phyloP scores from a whole-genome alignment of 2,329 filamentous ascomycete genomes.

The Claviceps monticola region DNA sequence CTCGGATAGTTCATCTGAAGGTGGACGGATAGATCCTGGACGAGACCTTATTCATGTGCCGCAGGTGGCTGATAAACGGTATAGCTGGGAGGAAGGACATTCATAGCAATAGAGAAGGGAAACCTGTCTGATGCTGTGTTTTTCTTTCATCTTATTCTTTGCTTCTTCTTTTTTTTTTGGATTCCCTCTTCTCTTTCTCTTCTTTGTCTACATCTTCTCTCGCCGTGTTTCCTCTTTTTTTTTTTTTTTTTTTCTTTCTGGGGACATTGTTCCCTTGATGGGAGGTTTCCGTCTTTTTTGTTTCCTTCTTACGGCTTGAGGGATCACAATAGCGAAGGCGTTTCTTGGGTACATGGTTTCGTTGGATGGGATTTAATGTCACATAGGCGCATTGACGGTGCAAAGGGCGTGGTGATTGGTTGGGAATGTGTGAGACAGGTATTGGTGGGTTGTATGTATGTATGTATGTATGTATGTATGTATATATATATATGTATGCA shows the following conservation, averaged over 20 bases:
- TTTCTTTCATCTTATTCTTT: neutral
- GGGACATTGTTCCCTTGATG: neutral
- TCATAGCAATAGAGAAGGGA: neutral
- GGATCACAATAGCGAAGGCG: neutral
- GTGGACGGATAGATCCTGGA: constrained; percentile 28
- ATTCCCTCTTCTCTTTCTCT: neutral
- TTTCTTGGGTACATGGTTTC: neutral
- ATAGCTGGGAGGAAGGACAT: constrained; percentile 34
- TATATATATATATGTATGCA: neutral
- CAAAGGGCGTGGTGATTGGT: neutral
- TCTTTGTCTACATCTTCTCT: neutral
- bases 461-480: neutral
- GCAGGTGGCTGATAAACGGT: constrained; percentile 33
- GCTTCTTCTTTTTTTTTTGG: neutral
- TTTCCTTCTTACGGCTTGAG: neutral
- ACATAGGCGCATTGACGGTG: neutral
- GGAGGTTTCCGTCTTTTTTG: neutral
- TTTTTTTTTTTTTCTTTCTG: neutral
- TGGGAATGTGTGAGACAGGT: neutral
- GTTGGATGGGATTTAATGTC: neutral
- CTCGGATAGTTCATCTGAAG: neutral
- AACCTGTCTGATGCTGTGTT: too few relatives aligned
- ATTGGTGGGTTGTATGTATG: neutral
- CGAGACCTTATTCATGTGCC: constrained; percentile 36
- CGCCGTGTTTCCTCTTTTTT: neutral